Percentiles rank a stretch among this genome's conserved stretches.
phyloP scores from a whole-genome alignment of 169 alveolate species.

The Cyclospora cayetanensis region DNA sequence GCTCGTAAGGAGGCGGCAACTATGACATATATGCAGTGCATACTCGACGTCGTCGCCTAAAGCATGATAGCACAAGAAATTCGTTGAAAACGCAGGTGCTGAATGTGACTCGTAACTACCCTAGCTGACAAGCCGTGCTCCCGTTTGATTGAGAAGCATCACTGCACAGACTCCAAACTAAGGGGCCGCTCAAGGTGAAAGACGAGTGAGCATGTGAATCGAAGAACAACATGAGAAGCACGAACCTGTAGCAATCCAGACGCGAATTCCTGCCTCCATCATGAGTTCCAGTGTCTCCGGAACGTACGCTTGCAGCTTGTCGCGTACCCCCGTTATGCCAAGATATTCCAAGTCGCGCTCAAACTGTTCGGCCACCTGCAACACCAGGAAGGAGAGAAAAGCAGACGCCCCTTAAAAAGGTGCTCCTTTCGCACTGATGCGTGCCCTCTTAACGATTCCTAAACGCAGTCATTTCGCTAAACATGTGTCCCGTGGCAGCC shows the following conservation, averaged over 20 bases:
- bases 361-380: slow-evolving; percentile 84
- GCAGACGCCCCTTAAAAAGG: too few species aligned
- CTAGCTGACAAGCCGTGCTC: too few species aligned
- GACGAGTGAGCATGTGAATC: not conserved
- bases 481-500: not conserved
- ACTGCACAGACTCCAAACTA: too few species aligned
- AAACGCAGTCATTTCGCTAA: not conserved
- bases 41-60: slow-evolving; percentile 99
- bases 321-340: slow-evolving; percentile 98
- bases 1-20: slow-evolving; percentile 74
- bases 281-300: slow-evolving; percentile 95
- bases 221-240: not conserved
- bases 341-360: slow-evolving; percentile 92
- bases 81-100: too few species aligned
- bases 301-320: slow-evolving; percentile 96
- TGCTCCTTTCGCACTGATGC: too few species aligned
- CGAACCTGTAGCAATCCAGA: slow-evolving; percentile 98
- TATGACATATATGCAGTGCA: slow-evolving; percentile 93
- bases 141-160: too few species aligned
- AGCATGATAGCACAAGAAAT: slow-evolving; percentile 79
- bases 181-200: not conserved
- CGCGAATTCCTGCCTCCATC: slow-evolving; percentile 95
- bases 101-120: too few species aligned
- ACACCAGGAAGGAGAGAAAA: not conserved
- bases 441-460: not conserved